Evolutionary conservation across 2,329 filamentous ascomycete species (phyloP), one percentile per base, ranked within the genome.

Genomic region (Aspergillus fijiensis): DNA sequence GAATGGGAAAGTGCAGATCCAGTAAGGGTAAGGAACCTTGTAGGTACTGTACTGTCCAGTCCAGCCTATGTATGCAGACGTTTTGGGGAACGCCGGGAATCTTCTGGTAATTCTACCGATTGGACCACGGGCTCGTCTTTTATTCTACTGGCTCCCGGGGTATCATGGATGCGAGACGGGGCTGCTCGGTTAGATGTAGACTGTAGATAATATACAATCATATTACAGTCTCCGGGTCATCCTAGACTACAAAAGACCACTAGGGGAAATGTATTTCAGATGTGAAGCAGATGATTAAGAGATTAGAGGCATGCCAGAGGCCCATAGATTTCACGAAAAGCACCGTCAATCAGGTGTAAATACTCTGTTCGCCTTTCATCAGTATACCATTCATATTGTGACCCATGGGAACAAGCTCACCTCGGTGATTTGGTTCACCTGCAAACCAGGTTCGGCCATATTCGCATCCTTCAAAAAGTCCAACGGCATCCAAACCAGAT

Each of bases 401-500:
- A 9, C 21, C 11, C 3, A 16, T 21, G 9, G 4, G 19, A 29
- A 16, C 6, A 29, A 55, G 95, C 62, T 96, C 86, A 83, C 90
- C 81, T 97, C 92, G 0, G 94, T 98, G 70, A 87, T 89, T 50
- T 85, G 79, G 74, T 98, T 98, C 47, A 98, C 87, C 76, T 92
- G 88, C 75, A 98, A 71, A 0, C 94, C 93, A 69, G 85, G 86
- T 79, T 97, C 93, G 0, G 93, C 93, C 92, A 98, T 96, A 68
- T 91, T 84, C 0, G 88, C 92, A 64, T 96, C 87, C 69, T 85
- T 83, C 71, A 98, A 76, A 73, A 96, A 98, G 50, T 92, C 86
- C 69, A 98, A 75, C n/a, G 92, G 92, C 88, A 96, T 94, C 91
- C 91, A 96, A 6, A 98, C 94, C 47, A 98, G 76, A 79, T 98